Evolutionary conservation across 768 basidiomycete genomes (phyloP).

Genomic region (Rhodosporidiobolus odoratus): DNA sequence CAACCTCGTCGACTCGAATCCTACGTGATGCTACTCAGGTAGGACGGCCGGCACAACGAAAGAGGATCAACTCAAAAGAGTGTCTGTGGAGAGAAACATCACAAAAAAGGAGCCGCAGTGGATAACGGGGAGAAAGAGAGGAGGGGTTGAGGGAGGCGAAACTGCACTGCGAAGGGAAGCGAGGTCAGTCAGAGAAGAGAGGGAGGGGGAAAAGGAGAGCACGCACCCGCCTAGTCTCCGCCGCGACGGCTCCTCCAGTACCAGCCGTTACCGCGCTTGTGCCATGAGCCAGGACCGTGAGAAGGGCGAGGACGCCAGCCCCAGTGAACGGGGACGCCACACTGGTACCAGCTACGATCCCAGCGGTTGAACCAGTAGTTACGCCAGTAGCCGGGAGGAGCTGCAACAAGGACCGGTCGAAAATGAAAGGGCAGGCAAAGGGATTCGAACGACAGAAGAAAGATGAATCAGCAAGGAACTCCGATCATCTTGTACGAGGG

Average conservation of each 20-base stretch:
- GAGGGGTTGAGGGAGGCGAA: not conserved
- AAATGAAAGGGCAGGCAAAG: not conserved
- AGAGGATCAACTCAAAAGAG: not conserved
- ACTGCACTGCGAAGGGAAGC: not conserved
- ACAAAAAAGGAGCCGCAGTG: no score
- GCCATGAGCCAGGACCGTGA: not conserved
- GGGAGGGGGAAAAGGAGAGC: no score
- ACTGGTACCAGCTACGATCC: not conserved
- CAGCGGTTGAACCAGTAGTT: not conserved
- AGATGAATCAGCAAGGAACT: not conserved
- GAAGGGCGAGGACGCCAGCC: not conserved
- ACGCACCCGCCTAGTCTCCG: not conserved
- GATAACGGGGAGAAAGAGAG: not conserved
- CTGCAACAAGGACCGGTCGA: not conserved
- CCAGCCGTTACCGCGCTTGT: not conserved
- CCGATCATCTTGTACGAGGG: no score
- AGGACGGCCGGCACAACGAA: no score
- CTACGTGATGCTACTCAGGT: no score
- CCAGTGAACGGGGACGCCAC: not conserved
- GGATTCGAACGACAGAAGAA: not conserved
- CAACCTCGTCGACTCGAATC: no score
- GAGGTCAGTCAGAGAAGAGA: no score
- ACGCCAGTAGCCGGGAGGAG: not conserved
- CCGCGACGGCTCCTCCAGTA: not conserved
- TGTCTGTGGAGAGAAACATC: not conserved